Conservation (phyloP, 371 early-diverging fungal genomes). For the Mortierella sp. region DNA sequence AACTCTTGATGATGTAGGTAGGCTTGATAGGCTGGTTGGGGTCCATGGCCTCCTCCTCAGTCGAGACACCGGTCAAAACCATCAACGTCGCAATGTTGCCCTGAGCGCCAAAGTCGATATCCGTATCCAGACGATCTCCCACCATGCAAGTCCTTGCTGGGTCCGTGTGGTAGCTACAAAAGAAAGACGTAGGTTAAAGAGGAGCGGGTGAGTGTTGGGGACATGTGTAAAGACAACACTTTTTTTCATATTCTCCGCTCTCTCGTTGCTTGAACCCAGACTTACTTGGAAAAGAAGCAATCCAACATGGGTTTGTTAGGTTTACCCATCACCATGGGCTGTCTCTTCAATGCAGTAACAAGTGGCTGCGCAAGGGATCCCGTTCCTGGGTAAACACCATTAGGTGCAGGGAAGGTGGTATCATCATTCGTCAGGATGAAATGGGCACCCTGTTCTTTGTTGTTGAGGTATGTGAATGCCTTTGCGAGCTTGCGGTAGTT, state of each 20-base stretch:
- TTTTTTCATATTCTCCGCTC: too few species aligned
- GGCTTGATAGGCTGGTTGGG: conserved; percentile 65
- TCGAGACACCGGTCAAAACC: conserved; percentile 88
- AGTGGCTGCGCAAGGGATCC: conserved; percentile 88
- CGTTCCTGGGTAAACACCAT: conserved; percentile 74
- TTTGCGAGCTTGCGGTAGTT: conserved; percentile 93
- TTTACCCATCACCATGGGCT: conserved; percentile 93
- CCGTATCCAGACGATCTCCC: conserved; percentile 97
- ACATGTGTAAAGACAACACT: too few species aligned
- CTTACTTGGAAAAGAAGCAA: conserved; percentile 81
- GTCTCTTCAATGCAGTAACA: conserved; percentile 74
- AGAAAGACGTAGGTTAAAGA: neutral
- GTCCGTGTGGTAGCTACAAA: conserved; percentile 79
- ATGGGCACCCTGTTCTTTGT: conserved; percentile 73
- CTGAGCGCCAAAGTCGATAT: conserved; percentile 92
- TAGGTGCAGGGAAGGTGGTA: conserved; percentile 85
- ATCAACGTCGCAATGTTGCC: conserved; percentile 92
- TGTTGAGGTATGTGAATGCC: conserved; percentile 86
- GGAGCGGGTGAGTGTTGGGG: neutral
- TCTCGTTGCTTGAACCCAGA: too few species aligned
- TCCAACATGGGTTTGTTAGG: conserved; percentile 94
- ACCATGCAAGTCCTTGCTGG: conserved; percentile 92
- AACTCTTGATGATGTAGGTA: conserved; percentile 67
- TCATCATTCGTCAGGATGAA: conserved; percentile 97
- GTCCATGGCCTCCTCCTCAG: conserved; percentile 64